Evolutionary conservation across 2,329 filamentous ascomycete species (phyloP).

Genomic region (Colletotrichum lupini): DNA sequence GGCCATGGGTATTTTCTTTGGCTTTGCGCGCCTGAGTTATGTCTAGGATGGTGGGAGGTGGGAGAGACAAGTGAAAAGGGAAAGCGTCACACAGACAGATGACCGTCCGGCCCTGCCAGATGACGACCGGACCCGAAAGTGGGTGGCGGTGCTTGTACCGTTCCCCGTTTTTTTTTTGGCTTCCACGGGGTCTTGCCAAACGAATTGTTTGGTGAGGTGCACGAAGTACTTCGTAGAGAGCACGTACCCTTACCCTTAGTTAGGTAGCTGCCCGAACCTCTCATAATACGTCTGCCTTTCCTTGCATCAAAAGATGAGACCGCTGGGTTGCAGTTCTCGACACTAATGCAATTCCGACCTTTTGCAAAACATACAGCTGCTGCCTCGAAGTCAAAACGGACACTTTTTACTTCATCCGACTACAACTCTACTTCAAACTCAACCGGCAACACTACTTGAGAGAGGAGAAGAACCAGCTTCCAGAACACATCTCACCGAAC

Average conservation of each 20-base stretch:
- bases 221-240: neutral
- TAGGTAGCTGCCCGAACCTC: neutral
- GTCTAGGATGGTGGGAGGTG: neutral
- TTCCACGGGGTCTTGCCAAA: neutral
- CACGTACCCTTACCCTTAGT: conserved; percentile 8
- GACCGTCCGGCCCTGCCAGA: neutral
- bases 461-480: conserved; percentile 1
- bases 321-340: neutral
- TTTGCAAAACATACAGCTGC: neutral
- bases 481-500: neutral
- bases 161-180: conserved; percentile 11
- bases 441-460: neutral
- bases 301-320: conserved; percentile 17
- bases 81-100: neutral
- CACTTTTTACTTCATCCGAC: neutral
- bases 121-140: conserved; percentile 8
- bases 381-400: neutral
- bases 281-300: neutral
- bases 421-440: neutral
- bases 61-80: neutral
- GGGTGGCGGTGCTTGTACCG: conserved; percentile 20
- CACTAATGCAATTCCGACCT: neutral
- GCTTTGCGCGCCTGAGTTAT: conserved; percentile 3
- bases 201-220: neutral
- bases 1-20: neutral